These are phyloP conservation scores for Micractinium conductrix DNA, from an alignment of 139 green algal species.

Conservation along the genomic window DNA sequence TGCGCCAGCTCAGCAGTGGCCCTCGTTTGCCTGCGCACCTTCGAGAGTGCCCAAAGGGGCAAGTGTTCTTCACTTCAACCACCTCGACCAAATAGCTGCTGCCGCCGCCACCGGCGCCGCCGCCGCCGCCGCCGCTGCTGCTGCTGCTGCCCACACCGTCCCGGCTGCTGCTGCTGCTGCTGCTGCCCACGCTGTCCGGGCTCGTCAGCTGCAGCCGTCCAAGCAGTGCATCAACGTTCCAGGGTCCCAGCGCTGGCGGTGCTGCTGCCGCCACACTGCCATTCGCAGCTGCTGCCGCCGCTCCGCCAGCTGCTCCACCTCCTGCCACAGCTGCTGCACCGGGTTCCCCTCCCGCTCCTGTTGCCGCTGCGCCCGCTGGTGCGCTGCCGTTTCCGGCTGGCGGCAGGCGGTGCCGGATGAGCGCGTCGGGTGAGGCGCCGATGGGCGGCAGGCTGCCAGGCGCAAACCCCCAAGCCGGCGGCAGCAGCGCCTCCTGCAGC, in stretches of 20 bases:
- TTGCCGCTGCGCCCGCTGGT: no score
- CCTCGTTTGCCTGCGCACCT: neutral
- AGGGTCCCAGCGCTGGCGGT: neutral
- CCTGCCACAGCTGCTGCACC: neutral
- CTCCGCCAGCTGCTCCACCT: neutral
- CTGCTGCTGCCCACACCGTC: neutral
- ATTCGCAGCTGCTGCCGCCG: neutral
- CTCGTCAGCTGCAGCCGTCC: slow-evolving; percentile 19
- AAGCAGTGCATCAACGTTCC: slow-evolving; percentile 26
- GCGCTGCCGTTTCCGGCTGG: neutral
- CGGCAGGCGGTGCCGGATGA: slow-evolving; percentile 50
- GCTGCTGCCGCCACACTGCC: neutral
- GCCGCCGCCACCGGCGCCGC: neutral
- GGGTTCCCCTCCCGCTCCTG: no score
- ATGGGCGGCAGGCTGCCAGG: slow-evolving; percentile 58
- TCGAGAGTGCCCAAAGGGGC: slow-evolving; percentile 59
- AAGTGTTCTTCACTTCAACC: slow-evolving; percentile 85
- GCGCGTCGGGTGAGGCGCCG: slow-evolving; percentile 70
- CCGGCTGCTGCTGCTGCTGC: neutral
- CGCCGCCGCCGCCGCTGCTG: neutral
- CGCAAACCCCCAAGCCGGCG: slow-evolving; percentile 38
- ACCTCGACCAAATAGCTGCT: slow-evolving; percentile 51
- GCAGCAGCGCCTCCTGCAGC: slow-evolving; percentile 30
- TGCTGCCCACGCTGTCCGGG: neutral
- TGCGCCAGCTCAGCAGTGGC: neutral